Conservation (phyloP, 163 green algal genomes). For the Trebouxia gelatinosa region DNA sequence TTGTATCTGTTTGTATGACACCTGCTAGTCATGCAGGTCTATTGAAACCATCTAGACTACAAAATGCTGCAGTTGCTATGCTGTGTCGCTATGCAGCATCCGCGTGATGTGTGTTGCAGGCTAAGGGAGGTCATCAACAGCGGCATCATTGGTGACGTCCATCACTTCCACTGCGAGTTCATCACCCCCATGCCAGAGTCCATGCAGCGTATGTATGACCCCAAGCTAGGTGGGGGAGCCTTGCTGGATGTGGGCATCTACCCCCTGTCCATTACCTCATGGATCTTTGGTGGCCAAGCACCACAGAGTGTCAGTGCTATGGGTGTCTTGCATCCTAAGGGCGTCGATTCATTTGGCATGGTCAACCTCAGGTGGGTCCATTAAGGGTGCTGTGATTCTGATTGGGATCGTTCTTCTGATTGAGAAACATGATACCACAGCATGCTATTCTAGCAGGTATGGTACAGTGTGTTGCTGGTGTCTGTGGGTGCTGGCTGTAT, state of each 20-base stretch:
- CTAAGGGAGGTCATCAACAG: neutral
- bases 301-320: neutral
- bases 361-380: constrained; percentile 6
- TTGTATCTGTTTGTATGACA: too few species aligned
- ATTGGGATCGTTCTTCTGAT: too few species aligned
- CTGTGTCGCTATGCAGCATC: too few species aligned
- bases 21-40: too few species aligned
- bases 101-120: neutral
- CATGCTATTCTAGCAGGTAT: too few species aligned
- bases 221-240: neutral
- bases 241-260: constrained; percentile 16
- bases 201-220: neutral
- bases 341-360: neutral
- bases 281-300: neutral
- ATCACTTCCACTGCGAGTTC: neutral
- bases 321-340: neutral
- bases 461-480: too few species aligned
- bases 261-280: neutral
- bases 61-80: too few species aligned
- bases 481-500: too few species aligned
- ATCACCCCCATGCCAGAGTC: neutral
- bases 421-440: too few species aligned
- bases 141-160: neutral
- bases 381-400: too few species aligned
- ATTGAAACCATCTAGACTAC: too few species aligned